Percentiles rank a stretch among this genome's conserved stretches.
Evolutionary conservation across 139 green algal species (phyloP).

Genomic region (Asterochloris sp.): DNA sequence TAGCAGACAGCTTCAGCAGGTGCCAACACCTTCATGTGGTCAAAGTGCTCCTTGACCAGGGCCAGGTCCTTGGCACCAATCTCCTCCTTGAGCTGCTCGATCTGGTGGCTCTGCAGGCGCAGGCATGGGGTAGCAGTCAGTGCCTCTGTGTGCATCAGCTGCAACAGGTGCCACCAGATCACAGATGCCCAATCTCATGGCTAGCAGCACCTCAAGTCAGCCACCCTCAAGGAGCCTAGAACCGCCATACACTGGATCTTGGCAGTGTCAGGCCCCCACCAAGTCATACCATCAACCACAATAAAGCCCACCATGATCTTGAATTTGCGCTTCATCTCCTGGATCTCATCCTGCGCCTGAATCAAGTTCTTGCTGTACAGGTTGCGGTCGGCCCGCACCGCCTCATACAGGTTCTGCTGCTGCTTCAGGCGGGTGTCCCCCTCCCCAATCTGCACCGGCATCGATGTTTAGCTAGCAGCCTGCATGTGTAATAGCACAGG

Average conservation of each 20-base stretch:
- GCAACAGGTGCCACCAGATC: too few species aligned
- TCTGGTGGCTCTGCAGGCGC: conserved; percentile 63
- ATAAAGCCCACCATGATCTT: conserved; percentile 62
- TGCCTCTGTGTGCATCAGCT: too few species aligned
- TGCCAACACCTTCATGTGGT: conserved; percentile 75
- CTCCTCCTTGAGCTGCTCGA: conserved; percentile 89
- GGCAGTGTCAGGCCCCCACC: too few species aligned
- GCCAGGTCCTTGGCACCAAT: conserved; percentile 78
- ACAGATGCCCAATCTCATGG: too few species aligned
- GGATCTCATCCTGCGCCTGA: conserved; percentile 84
- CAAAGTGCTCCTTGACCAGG: conserved; percentile 88
- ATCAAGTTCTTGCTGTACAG: conserved; percentile 89
- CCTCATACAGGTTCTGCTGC: conserved; percentile 85
- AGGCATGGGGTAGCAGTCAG: not conserved
- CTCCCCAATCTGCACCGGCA: conserved; percentile 57
- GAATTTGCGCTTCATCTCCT: conserved; percentile 91
- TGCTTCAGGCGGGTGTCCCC: conserved; percentile 81
- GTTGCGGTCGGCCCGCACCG: conserved; percentile 80
- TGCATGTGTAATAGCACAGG: too few species aligned
- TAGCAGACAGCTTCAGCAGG: not conserved
- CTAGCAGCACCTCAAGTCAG: too few species aligned
- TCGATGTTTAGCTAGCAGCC: too few species aligned
- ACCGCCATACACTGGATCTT: too few species aligned
- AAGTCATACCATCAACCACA: too few species aligned
- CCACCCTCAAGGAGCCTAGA: too few species aligned